Base-by-base conservation (phyloP, 2,329 filamentous ascomycete species). In the Talaromyces verruculosus region DNA sequence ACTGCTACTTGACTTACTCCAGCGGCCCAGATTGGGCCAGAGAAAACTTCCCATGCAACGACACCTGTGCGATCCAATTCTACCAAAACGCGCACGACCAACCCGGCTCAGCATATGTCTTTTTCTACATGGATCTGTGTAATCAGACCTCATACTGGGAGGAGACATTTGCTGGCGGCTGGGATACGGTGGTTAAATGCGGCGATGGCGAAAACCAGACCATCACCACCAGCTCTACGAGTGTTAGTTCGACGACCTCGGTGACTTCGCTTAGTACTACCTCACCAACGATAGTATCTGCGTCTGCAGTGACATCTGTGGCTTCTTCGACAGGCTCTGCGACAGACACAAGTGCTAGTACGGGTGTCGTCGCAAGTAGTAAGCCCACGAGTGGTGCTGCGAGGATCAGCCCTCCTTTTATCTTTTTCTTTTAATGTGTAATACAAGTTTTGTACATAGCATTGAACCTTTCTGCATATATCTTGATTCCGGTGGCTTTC, bases 41-140 rank as follows among this genome's bases (percentile, higher is more conserved):
- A 49, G n/a, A 66, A 22, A 55, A 66, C 37, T 74, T 75, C 63
- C 66, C 69, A 43, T 76, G 74, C 58, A 64, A 51, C 47, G 70
- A 76, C 59, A 64, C 67, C 49, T 76, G 73, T 65, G 71, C 71
- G 2, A 28, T 70, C 22, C 60, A 73, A 55, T 75, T 75, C 63
- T 73, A 70, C 65, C 60, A 71, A 49, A 71, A 69, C 22, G 74
- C 72, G 33, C 73, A 76, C 59, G 55, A 74, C 55, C 66, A 69
- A 28, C 71, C 71, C 13, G 74, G 69, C 43, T 75, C 72, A 2
- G 67, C 65, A 6, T 73, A 75, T 61, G 64, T 19, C 33, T 76
- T 76, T 49, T 33, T n/a, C 25, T 67, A 71, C 49, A 72, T 74
- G 51, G 66, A 69, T 39, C 68, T 77, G 17, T 51, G 43, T 17